A percentile compares a stretch with the other conserved stretches of the same genome.
Evolutionary conservation across 2,329 filamentous ascomycete genomes (phyloP).

Genomic region (Calonectria pseudoreteaudii): DNA sequence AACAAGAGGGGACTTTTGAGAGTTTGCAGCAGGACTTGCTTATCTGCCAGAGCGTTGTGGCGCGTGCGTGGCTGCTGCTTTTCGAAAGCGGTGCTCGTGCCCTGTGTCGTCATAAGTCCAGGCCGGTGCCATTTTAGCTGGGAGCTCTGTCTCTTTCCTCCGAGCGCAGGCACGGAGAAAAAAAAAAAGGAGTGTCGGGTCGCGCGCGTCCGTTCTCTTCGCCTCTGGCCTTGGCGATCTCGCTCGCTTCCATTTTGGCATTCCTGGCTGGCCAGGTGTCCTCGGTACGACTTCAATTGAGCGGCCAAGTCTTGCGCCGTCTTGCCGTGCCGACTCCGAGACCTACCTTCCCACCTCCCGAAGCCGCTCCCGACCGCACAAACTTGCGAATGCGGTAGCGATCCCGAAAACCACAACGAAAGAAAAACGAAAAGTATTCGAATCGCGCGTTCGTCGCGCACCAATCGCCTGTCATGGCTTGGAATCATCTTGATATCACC

Average conservation of each 20-base stretch:
- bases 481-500: conserved; percentile 87
- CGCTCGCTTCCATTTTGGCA: conserved; percentile 3
- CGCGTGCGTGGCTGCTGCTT: conserved; percentile 35
- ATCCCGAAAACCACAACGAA: conserved; percentile 6
- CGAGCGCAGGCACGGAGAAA: conserved; percentile 21
- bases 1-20: conserved; percentile 1
- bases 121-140: conserved; percentile 41
- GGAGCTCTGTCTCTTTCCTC: not conserved
- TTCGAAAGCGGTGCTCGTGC: conserved; percentile 26
- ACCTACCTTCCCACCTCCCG: not conserved
- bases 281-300: conserved; percentile 29
- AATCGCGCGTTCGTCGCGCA: not conserved
- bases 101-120: conserved; percentile 43
- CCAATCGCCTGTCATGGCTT: conserved; percentile 68
- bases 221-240: not conserved
- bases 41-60: conserved; percentile 35
- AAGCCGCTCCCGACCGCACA: not conserved
- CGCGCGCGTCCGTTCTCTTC: not conserved
- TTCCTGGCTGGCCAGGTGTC: conserved; percentile 22
- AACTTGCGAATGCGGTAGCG: not conserved
- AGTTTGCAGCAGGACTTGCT: not conserved
- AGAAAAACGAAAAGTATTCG: not conserved
- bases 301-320: conserved; percentile 8
- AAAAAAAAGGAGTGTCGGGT: conserved; percentile 8
- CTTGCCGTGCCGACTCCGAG: conserved; percentile 15